Conservation (phyloP, 345 rosid species). For the Euphorbia tirucalli region DNA sequence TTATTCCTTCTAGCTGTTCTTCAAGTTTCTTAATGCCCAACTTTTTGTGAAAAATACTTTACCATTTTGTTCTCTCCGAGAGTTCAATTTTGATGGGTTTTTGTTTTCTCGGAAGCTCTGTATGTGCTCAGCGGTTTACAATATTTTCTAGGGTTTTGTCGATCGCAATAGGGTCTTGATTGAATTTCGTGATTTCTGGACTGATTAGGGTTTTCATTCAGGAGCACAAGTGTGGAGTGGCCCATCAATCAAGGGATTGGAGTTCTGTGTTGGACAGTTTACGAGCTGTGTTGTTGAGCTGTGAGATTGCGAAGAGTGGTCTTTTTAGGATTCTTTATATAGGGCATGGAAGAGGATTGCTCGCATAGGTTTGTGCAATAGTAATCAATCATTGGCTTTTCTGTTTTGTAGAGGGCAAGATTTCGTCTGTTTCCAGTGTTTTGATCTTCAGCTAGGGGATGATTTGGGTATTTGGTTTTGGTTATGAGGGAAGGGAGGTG, state of each 20-base stretch:
- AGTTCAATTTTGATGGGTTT: slow-evolving; percentile 15
- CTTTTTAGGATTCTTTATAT: slow-evolving; percentile 23
- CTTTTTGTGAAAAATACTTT: background rate
- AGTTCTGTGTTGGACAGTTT: slow-evolving; percentile 21
- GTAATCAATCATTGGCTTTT: slow-evolving; percentile 16
- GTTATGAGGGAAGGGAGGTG: slow-evolving; percentile 28
- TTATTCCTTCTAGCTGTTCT: slow-evolving; percentile 9
- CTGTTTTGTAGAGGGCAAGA: slow-evolving; percentile 12
- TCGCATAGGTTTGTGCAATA: slow-evolving; percentile 19
- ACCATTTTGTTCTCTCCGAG: background rate
- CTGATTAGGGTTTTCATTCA: slow-evolving; percentile 29
- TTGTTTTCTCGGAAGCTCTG: too few relatives aligned
- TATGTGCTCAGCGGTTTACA: slow-evolving; percentile 8
- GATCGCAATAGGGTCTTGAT: slow-evolving; percentile 30
- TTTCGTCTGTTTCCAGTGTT: slow-evolving; percentile 17
- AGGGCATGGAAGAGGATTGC: slow-evolving; percentile 51
- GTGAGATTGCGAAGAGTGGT: slow-evolving; percentile 24
- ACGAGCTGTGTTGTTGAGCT: slow-evolving; percentile 19
- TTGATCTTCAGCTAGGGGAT: slow-evolving; percentile 29
- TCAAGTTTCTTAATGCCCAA: background rate
- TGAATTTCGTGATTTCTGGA: slow-evolving; percentile 23
- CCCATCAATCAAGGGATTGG: slow-evolving; percentile 22
- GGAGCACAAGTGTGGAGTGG: slow-evolving; percentile 14
- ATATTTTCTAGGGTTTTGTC: slow-evolving; percentile 32
- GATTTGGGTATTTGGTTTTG: slow-evolving; percentile 28